These are phyloP conservation scores for Vitis amurensis DNA, from an alignment of 164 flowering plant species.

Conservation along the genomic window DNA sequence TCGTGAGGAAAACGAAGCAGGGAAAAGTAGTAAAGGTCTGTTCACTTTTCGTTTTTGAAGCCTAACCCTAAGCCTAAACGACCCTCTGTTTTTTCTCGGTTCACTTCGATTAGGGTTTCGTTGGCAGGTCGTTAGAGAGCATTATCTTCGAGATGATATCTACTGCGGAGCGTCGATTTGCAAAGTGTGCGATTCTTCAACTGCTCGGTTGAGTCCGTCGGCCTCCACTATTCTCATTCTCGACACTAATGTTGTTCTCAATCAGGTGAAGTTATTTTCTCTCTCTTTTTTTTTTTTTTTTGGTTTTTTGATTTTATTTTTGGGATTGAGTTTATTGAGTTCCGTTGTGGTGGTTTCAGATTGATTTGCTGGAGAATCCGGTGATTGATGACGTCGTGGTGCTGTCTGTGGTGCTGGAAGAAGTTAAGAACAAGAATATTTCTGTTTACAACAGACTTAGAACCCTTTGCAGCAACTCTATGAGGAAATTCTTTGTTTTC, in stretches of 20 bases:
- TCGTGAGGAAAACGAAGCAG: constrained; percentile 58
- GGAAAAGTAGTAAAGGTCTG: constrained; percentile 69
- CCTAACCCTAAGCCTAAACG: constrained; percentile 10
- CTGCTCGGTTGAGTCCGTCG: constrained; percentile 53
- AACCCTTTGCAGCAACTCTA: constrained; percentile 67
- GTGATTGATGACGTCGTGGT: constrained; percentile 82
- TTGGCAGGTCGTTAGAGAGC: constrained; percentile 74
- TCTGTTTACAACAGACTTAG: constrained; percentile 78
- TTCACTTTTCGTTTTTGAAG: constrained; percentile 3
- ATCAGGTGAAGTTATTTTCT: constrained; percentile 53
- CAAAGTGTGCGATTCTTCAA: constrained; percentile 55
- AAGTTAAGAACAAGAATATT: constrained; percentile 85
- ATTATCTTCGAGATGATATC: constrained; percentile 85
- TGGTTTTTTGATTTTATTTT: background rate
- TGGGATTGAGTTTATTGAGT: background rate
- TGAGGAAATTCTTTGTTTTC: constrained; percentile 74
- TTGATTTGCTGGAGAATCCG: constrained; percentile 94
- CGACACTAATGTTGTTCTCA: constrained; percentile 91
- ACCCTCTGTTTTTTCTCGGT: background rate
- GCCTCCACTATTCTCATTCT: constrained; percentile 61
- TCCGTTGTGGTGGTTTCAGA: constrained; percentile 35
- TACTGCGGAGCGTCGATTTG: constrained; percentile 77
- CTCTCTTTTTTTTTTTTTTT: background rate
- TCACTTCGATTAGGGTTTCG: background rate
- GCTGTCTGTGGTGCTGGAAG: constrained; percentile 77